Evolutionary conservation across 805 yeast species (phyloP), one percentile per base, ranked within the genome.

Genomic region (Kodamaea laetipori): DNA sequence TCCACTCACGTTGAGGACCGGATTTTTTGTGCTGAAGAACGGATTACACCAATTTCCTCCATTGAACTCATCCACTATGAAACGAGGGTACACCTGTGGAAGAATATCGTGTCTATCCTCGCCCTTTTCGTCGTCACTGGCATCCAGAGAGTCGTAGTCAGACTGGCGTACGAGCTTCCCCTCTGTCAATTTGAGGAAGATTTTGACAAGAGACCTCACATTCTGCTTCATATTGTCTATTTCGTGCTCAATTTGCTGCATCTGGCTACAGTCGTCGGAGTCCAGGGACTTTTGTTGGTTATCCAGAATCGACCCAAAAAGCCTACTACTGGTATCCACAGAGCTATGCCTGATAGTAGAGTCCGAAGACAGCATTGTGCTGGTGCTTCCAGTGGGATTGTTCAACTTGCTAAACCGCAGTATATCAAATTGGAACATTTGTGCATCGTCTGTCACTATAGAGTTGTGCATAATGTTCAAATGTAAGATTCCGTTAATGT

Each of bases 1-100:
- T 2, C 75, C 76, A 51, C 74, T 67, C 21, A 63, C 64, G 51
- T 69, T 71, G 27, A 69, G 60, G 16, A 65, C 66, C 6, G 61
- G 55, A 38, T 66, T 70, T 26, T 54, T 51, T 37, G 69, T 55
- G 34, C 71, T 58, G 50, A 79, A 77, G 51, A 83, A 82, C 18
- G 86, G 87, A 53, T 84, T 84, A 37, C 78, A 76, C 84, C 90
- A 85, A 47, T 82, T 81, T n/a, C 90, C 92, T 12, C 90, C 92
- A 52, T 81, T 81, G 58, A 81, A 85, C 43, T 77, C 79, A 21
- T 81, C 80, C 32, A 75, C 71, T 13, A 86, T 63, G 53, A 85
- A 82, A 46, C 94, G 70, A 6, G 94, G 90, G 50, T 81, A 78
- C 2, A 82, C 65, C 56, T 84, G 84, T 0, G 92, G 94, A 26